phyloP scores from a whole-genome alignment of 371 early-diverging fungal genomes.

The Basidiobolus heterosporus region DNA sequence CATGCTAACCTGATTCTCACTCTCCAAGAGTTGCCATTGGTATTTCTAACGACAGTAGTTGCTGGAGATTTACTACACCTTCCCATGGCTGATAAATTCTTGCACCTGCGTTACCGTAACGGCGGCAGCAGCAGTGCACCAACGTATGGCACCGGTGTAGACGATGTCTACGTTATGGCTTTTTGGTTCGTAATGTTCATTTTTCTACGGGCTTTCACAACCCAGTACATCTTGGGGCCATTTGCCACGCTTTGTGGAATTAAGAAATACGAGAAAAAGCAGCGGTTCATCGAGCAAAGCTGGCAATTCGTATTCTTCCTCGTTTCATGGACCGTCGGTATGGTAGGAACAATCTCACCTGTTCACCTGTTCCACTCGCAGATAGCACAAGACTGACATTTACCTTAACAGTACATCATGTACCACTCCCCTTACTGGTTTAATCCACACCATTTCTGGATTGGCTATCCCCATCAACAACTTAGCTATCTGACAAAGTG shows the following conservation, averaged over 20 bases:
- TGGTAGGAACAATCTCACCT: background rate
- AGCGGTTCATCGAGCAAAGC: slow-evolving; percentile 1
- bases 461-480: slow-evolving; percentile 1
- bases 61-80: too few relatives aligned
- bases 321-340: slow-evolving; percentile 1
- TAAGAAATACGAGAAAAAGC: background rate
- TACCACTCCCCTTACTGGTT: background rate
- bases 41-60: too few relatives aligned
- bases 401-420: background rate
- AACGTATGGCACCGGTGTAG: too few relatives aligned
- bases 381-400: too few relatives aligned
- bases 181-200: background rate
- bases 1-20: too few relatives aligned
- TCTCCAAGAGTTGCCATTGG: too few relatives aligned
- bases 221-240: background rate
- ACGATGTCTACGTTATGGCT: background rate
- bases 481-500: slow-evolving; percentile 18
- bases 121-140: too few relatives aligned
- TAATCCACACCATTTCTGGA: background rate
- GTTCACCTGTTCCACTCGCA: too few relatives aligned
- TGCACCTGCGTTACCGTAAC: too few relatives aligned
- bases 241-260: background rate
- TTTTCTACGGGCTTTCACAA: background rate
- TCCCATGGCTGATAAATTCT: too few relatives aligned
- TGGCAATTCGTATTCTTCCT: background rate